Evolutionary conservation across 768 basidiomycete species (phyloP), one percentile per base, ranked within the genome.

Genomic region (Mycena belliarum): DNA sequence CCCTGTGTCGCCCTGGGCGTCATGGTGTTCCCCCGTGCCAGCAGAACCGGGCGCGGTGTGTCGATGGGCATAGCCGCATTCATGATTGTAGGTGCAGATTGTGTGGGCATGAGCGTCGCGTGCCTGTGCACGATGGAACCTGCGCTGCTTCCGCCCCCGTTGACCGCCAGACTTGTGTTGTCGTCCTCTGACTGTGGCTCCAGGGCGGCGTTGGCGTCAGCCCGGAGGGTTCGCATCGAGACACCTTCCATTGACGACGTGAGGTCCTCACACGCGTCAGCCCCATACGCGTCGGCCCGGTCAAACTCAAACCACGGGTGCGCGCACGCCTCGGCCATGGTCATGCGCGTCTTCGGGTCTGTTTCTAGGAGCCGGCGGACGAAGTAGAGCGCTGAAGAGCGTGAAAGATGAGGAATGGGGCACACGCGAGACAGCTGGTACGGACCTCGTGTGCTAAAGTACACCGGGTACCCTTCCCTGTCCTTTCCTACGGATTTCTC

Each of bases 241-340:
- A 51, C 52, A 6, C 40, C 42, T 11, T 40, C 32, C 21, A 49
- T n/a, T 2, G 52, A 45, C 16, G 45, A 49, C 14, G 35, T 20
- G 5, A 44, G 32, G 25, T 44, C 49, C 5, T 57, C 37, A 12
- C 8, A 40, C 26, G 49, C 15, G 38, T 50, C 37, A 8, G 29
- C 8, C 15, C 25, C 3, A 40, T 54, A 59, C 6, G 21, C 21
- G 42, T 59, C 49, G 18, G 53, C 52, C n/a, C 44, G 29, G 41
- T 69, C 53, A 26, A 41, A n/a, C n/a, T n/a, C 38, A 5, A 98
- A 78, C 96, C 96, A 98, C 1, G 83, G 82, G 64, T 98, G 93
- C 0, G 72, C 37, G 12, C 89, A 79, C 0, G 94, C 88, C 0
- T 82, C 76, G 2, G 77, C 73, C 58, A 94, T 79, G 2, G 87